A percentile compares a stretch with the other conserved stretches of the same genome.
Conservation (phyloP, 768 basidiomycete genomes). For the Phanerochaete sordida region DNA sequence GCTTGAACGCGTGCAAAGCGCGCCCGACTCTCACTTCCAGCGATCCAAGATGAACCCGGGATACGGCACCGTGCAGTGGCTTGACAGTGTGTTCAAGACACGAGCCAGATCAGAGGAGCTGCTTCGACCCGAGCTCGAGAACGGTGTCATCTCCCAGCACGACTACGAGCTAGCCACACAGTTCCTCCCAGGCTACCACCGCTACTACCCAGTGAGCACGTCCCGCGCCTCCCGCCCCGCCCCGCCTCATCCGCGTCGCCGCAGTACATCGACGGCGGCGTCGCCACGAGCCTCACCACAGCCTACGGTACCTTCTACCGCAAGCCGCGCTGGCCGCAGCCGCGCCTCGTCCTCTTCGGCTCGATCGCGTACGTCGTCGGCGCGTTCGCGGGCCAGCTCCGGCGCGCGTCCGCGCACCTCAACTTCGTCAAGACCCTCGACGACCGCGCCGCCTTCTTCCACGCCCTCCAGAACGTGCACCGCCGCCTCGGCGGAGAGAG, state of each 20-base stretch:
- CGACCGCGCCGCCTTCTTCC: conserved; percentile 27
- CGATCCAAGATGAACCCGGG: background rate
- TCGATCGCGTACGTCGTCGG: background rate
- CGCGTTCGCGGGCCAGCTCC: conserved; percentile 10
- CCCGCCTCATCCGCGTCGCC: too few relatives aligned
- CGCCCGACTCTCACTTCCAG: background rate
- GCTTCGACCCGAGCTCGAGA: conserved; percentile 48
- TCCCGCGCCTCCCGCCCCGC: conserved; percentile 13
- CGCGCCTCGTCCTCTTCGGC: background rate
- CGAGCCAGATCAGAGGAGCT: conserved; percentile 40
- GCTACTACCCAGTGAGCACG: conserved; percentile 39
- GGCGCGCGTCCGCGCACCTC: conserved; percentile 23
- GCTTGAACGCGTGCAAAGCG: background rate
- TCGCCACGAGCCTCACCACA: background rate
- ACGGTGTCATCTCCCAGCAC: conserved; percentile 43
- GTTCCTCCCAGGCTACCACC: conserved; percentile 50
- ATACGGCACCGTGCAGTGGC: conserved; percentile 26
- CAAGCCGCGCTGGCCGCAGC: background rate
- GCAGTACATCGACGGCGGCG: background rate
- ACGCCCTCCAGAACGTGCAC: conserved; percentile 31
- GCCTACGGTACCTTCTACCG: background rate
- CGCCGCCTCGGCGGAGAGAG: conserved; percentile 14
- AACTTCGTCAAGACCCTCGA: conserved; percentile 30
- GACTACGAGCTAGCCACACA: conserved; percentile 54
- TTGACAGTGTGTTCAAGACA: conserved; percentile 43